Percentiles rank a stretch among this genome's conserved stretches.
phyloP scores from a whole-genome alignment of 179 eudicot species.

The Drosera spatulata region DNA sequence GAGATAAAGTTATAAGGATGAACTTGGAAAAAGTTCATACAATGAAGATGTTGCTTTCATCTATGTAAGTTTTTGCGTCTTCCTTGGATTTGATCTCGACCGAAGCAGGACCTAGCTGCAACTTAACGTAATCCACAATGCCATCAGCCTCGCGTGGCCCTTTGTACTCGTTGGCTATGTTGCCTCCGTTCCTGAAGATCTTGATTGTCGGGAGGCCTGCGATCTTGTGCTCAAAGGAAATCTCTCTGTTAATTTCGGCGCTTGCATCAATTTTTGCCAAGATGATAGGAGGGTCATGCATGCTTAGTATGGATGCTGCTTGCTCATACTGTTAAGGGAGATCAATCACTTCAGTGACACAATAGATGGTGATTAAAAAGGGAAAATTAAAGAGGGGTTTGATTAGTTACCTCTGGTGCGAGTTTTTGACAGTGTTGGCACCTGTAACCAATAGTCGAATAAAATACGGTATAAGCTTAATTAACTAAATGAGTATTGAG shows the following conservation, averaged over 20 bases:
- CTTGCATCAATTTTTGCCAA: slow-evolving; percentile 26
- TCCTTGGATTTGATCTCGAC: slow-evolving; percentile 40
- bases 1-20: neutral
- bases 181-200: slow-evolving; percentile 21
- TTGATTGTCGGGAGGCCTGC: slow-evolving; percentile 30
- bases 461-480: neutral
- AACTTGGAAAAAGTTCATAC: slow-evolving; percentile 23
- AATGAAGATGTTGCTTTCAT: slow-evolving; percentile 33
- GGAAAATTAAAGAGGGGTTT: neutral
- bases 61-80: slow-evolving; percentile 28
- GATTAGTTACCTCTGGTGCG: slow-evolving; percentile 63
- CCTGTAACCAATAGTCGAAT: slow-evolving; percentile 23
- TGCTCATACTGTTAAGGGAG: slow-evolving; percentile 25
- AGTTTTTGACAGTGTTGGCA: slow-evolving; percentile 75
- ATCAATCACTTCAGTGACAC: neutral
- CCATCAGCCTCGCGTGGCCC: slow-evolving; percentile 47
- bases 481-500: neutral
- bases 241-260: slow-evolving; percentile 19
- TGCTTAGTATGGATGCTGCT: slow-evolving; percentile 24
- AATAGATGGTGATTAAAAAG: neutral
- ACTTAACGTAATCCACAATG: slow-evolving; percentile 40
- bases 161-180: slow-evolving; percentile 16
- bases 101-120: slow-evolving; percentile 65
- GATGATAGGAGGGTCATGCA: slow-evolving; percentile 26
- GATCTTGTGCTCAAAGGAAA: slow-evolving; percentile 11